Evolutionary conservation across 177 flowering plant genomes (phyloP), one percentile per base, ranked within the genome.

Genomic region (Telopea speciosissima): DNA sequence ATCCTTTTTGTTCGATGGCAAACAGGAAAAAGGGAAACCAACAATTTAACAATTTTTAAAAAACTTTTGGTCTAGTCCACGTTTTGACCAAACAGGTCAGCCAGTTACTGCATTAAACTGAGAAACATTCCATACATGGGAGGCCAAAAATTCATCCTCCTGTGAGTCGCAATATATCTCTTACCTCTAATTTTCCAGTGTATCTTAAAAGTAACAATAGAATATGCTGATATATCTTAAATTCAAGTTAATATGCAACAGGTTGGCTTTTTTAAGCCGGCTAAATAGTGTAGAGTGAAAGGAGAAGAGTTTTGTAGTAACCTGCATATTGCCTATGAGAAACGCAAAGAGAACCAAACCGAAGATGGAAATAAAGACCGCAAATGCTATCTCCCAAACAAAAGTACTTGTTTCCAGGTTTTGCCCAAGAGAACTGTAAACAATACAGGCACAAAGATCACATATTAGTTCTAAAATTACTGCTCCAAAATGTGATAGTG

Each of bases 301-400:
- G 24, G 22, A 25, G 5, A 54, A 52, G 1, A 44, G 14, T 44
- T 9, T 9, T 3, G 6, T 52, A 49, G 26, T 70, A 63, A 84
- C 91, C 91, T 88, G 92, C 85, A 88, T 84, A 70, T 86, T 88
- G 42, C 88, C 88, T 58, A 88, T 85, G 16, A 88, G 87, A 24
- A 86, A 69, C 13, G 88, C 49, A 78, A 86, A 86, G 31, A 88
- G 65, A 45, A 88, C 72, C 76, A 88, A 74, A 16, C 92, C 92
- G 22, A 66, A 22, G 16, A 86, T 70, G 19, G 85, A 67, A 31
- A 88, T 81, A 63, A 49, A 19, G 49, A 85, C 58, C 28, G 88
- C 88, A 80, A 88, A 86, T 60, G 75, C 0, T n/a, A 72, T 83
- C 79, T 88, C 92, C 72, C 78, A 69, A 0, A 76, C 72, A 60